Conservation (phyloP, 352 stramenopile species). For the Thalassiosira gravida region DNA sequence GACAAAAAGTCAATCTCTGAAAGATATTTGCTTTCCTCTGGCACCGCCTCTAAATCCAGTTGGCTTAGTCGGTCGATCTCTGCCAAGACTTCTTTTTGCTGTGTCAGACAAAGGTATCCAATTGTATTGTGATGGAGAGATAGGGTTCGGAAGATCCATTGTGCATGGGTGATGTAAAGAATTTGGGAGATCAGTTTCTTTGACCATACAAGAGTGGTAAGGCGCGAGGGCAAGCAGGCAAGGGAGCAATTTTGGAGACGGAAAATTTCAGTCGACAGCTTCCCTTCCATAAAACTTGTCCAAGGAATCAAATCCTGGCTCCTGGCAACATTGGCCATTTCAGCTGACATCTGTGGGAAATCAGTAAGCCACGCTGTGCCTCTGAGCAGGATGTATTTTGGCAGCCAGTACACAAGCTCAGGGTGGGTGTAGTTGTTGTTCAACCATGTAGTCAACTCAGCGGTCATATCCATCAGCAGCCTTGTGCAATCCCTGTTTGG, state of each 20-base stretch:
- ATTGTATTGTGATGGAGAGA: slow-evolving; percentile 5
- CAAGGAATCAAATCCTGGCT: slow-evolving; percentile 12
- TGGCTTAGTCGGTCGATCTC: slow-evolving; percentile 3
- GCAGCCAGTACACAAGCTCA: slow-evolving; percentile 6
- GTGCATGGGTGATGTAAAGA: slow-evolving; percentile 21
- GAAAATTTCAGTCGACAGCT: background rate
- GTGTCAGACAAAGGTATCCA: slow-evolving; percentile 4
- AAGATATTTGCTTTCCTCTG: slow-evolving; percentile 3
- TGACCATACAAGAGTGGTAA: slow-evolving; percentile 5
- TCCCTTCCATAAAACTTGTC: slow-evolving; percentile 11
- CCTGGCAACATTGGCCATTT: background rate
- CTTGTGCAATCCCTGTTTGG: background rate
- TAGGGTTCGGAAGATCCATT: slow-evolving; percentile 25
- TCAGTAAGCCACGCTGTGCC: background rate
- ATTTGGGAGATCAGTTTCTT: slow-evolving; percentile 5
- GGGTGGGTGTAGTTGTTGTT: slow-evolving; percentile 9
- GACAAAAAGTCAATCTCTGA: slow-evolving; percentile 17
- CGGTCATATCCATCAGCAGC: background rate
- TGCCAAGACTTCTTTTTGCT: background rate
- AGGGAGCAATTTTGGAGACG: background rate
- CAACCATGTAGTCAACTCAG: background rate
- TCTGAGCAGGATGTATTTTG: slow-evolving; percentile 4
- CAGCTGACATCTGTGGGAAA: background rate
- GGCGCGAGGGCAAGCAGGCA: background rate
- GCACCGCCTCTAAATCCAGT: background rate